Evolutionary conservation across 2,329 filamentous ascomycete genomes (phyloP).

Genomic region (Botrytis pseudocinerea): DNA sequence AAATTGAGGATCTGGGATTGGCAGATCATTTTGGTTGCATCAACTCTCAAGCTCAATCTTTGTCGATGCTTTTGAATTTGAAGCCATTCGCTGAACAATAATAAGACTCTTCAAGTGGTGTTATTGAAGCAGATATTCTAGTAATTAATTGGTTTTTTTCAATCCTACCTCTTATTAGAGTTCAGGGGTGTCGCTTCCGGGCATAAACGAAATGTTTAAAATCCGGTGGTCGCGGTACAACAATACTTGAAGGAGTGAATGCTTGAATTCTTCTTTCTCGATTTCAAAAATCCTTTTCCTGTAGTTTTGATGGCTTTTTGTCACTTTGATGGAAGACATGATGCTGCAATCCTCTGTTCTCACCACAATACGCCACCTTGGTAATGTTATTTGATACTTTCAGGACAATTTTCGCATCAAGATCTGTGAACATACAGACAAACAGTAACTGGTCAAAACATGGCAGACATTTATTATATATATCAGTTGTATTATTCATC

Average conservation of each 20-base stretch:
- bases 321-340: neutral
- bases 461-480: neutral
- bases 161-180: neutral
- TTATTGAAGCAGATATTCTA: neutral
- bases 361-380: neutral
- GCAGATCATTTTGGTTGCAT: neutral
- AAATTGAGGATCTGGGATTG: neutral
- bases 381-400: neutral
- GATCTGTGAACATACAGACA: neutral
- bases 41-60: neutral
- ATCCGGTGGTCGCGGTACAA: no score
- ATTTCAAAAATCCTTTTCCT: neutral
- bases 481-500: neutral
- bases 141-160: neutral
- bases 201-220: neutral
- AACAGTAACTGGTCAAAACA: neutral
- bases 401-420: neutral
- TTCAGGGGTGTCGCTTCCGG: constrained; percentile 11
- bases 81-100: neutral
- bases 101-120: neutral
- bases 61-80: neutral
- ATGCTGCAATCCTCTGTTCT: neutral
- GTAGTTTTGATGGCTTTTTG: neutral
- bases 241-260: neutral
- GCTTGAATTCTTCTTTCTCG: neutral